Percentiles rank a stretch among this genome's conserved stretches.
phyloP scores from a whole-genome alignment of 1,284 basidiomycete species.

The Ganoderma boninense region DNA sequence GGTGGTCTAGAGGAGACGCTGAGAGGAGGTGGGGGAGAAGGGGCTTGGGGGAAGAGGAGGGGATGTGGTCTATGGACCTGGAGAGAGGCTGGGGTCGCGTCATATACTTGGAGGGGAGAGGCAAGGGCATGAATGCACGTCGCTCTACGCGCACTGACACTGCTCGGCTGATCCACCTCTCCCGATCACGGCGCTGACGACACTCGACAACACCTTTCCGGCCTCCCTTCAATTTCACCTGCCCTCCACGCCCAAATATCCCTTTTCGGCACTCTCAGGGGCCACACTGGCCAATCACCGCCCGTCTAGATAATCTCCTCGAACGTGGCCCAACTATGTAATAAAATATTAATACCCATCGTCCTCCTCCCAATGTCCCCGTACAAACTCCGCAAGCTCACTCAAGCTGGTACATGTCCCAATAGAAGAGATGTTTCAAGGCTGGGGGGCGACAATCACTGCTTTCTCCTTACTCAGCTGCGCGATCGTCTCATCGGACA shows the following conservation, averaged over 20 bases:
- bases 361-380: background rate
- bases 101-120: background rate
- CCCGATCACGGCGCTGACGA: slow-evolving; percentile 1
- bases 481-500: slow-evolving; percentile 45
- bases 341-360: background rate
- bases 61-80: background rate
- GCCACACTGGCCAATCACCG: slow-evolving; percentile 16
- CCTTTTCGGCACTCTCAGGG: background rate
- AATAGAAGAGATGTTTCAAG: background rate
- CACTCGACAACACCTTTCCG: background rate
- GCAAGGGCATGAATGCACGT: background rate
- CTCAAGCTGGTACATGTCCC: background rate
- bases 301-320: slow-evolving; percentile 10
- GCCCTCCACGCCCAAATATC: background rate
- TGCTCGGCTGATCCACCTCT: background rate
- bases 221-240: background rate
- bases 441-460: slow-evolving; percentile 38
- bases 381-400: background rate
- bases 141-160: background rate
- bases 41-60: background rate
- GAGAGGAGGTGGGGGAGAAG: background rate
- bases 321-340: background rate
- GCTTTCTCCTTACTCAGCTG: slow-evolving; percentile 47
- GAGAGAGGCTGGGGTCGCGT: background rate
- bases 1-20: background rate